Evolutionary conservation across 2,329 filamentous ascomycete genomes (phyloP).

Genomic region (Venturiaceae sp.): DNA sequence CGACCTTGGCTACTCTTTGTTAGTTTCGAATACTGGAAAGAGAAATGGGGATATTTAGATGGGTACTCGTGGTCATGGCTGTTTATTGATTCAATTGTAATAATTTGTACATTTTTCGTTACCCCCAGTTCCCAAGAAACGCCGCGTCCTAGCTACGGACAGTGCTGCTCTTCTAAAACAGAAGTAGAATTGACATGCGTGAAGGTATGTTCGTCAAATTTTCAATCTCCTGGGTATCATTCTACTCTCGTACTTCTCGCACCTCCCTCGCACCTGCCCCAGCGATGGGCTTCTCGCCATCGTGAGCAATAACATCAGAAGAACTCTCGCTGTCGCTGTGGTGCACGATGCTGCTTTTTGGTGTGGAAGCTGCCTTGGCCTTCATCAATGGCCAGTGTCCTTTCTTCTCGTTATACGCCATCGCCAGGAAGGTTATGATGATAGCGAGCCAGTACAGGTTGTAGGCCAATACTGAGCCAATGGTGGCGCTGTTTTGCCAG

Average conservation of each 20-base stretch:
- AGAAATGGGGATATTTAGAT: too few relatives aligned
- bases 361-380: constrained; percentile 12
- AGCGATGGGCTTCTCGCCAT: background rate
- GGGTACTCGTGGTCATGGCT: too few relatives aligned
- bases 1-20: too few relatives aligned
- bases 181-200: too few relatives aligned
- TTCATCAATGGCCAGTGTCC: constrained; percentile 38
- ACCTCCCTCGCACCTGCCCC: background rate
- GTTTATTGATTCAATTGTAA: too few relatives aligned
- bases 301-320: background rate
- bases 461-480: constrained; percentile 78
- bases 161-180: too few relatives aligned
- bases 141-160: too few relatives aligned
- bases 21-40: too few relatives aligned
- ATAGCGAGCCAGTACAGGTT: constrained; percentile 77
- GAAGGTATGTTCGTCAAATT: too few relatives aligned
- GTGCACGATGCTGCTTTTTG: background rate
- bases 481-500: constrained; percentile 83
- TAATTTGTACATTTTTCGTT: too few relatives aligned
- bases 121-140: too few relatives aligned
- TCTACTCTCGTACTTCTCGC: background rate
- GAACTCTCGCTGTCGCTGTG: constrained; percentile 1
- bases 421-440: constrained; percentile 52
- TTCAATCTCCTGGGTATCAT: too few relatives aligned
- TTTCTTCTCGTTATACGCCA: constrained; percentile 57